These are phyloP conservation scores for Niveomyces coronatus DNA, from an alignment of 2,329 filamentous ascomycete genomes.

Conservation along the genomic window DNA sequence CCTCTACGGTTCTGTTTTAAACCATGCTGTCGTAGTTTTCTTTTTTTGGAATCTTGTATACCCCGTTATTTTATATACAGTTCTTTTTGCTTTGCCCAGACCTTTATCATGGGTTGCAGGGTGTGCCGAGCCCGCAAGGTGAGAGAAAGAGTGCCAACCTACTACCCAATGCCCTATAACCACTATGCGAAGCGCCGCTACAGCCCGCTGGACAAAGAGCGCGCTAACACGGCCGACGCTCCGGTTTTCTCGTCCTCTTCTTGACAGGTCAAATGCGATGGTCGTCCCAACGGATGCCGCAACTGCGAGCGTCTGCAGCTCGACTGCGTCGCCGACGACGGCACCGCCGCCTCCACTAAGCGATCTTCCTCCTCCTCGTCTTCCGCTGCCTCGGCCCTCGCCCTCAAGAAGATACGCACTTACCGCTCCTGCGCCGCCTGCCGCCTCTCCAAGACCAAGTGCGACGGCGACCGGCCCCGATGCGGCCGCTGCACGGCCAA, in stretches of 20 bases:
- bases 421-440: constrained; percentile 30
- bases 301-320: constrained; percentile 33
- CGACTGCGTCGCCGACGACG: constrained; percentile 28
- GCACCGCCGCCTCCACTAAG: constrained; percentile 14
- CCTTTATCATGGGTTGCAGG: constrained; percentile 26
- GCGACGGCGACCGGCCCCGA: constrained; percentile 28
- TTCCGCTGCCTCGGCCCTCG: constrained; percentile 17
- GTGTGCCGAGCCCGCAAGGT: constrained; percentile 32
- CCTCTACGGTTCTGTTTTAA: too few species aligned
- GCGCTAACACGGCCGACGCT: constrained; percentile 4
- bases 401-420: constrained; percentile 29
- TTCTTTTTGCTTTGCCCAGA: constrained; percentile 1
- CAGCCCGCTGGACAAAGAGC: background rate
- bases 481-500: constrained; percentile 26
- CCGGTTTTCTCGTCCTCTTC: constrained; percentile 1
- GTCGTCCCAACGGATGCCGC: constrained; percentile 30
- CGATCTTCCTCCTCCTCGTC: constrained; percentile 9
- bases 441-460: constrained; percentile 32
- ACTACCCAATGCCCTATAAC: background rate
- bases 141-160: background rate
- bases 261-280: constrained; percentile 33
- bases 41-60: too few species aligned
- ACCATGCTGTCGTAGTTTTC: too few species aligned
- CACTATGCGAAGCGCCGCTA: background rate
- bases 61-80: background rate